Percentiles rank a stretch among this genome's conserved stretches.
phyloP scores from a whole-genome alignment of 2,329 filamentous ascomycete genomes.

The Cadophora malorum region DNA sequence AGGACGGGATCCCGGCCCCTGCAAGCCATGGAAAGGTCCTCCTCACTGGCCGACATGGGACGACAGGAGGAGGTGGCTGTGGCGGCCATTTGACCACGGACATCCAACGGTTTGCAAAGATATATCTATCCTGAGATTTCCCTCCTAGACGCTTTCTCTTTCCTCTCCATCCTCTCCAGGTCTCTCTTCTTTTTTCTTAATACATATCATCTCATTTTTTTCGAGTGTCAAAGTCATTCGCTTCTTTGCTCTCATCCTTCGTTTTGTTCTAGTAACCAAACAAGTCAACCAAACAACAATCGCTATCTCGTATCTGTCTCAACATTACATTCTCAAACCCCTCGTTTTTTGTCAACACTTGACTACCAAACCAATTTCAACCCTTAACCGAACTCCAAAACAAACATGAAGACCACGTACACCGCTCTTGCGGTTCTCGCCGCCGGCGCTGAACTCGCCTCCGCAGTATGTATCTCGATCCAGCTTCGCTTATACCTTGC shows the following conservation, averaged over 20 bases:
- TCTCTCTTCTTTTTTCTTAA: constrained; percentile 40
- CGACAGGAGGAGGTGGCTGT: constrained; percentile 35
- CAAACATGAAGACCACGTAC: constrained; percentile 33
- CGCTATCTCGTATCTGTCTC: constrained; percentile 37
- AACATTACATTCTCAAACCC: constrained; percentile 25
- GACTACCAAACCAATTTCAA: constrained; percentile 22
- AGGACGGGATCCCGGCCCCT: constrained; percentile 7
- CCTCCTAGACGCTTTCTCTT: constrained; percentile 23
- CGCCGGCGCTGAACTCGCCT: constrained; percentile 53
- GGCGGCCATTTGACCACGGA: constrained; percentile 29
- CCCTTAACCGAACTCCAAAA: not conserved
- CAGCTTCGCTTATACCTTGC: not conserved
- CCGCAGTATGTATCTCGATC: constrained; percentile 45
- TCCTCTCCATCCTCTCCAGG: constrained; percentile 37
- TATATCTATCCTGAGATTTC: constrained; percentile 40
- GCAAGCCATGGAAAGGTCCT: constrained; percentile 20
- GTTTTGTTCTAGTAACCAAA: constrained; percentile 41
- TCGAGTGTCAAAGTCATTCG: constrained; percentile 53
- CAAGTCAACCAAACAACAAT: constrained; percentile 34
- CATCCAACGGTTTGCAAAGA: constrained; percentile 35
- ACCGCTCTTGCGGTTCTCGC: constrained; percentile 53
- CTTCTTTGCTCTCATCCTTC: constrained; percentile 50
- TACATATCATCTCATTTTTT: constrained; percentile 37
- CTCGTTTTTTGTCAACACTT: constrained; percentile 34
- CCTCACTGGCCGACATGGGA: constrained; percentile 34